A percentile compares a stretch with the other conserved stretches of the same genome.
phyloP scores from a whole-genome alignment of 2,329 filamentous ascomycete genomes.

The Fusarium redolens region DNA sequence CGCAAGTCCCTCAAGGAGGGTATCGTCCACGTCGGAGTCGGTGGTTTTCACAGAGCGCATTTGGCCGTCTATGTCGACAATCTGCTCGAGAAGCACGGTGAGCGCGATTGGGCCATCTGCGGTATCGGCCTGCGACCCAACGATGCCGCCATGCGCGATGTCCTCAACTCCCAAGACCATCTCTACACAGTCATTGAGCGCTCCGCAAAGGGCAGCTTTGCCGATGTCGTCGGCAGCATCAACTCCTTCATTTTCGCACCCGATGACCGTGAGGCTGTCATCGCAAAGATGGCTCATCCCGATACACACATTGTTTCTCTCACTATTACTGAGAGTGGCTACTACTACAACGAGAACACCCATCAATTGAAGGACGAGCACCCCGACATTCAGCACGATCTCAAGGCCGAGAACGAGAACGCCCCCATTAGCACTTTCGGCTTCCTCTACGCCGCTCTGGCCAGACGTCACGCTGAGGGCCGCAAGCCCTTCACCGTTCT shows the following conservation, averaged over 20 bases:
- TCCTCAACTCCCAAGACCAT: constrained; percentile 59
- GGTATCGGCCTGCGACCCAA: constrained; percentile 63
- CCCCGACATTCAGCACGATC: constrained; percentile 61
- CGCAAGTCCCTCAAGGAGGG: constrained; percentile 62
- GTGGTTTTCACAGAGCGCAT: constrained; percentile 66
- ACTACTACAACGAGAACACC: constrained; percentile 69
- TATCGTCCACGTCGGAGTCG: constrained; percentile 65
- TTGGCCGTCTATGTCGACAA: constrained; percentile 63
- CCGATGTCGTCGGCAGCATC: constrained; percentile 63
- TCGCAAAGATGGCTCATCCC: constrained; percentile 65
- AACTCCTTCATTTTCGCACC: constrained; percentile 64
- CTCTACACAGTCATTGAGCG: constrained; percentile 67
- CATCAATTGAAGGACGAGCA: constrained; percentile 62
- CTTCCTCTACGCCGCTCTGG: constrained; percentile 63
- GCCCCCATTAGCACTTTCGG: constrained; percentile 61
- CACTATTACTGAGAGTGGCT: constrained; percentile 67
- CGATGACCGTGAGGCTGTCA: constrained; percentile 62
- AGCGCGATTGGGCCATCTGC: constrained; percentile 62
- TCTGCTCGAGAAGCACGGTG: constrained; percentile 58
- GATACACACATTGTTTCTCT: constrained; percentile 66
- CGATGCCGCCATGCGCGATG: constrained; percentile 63
- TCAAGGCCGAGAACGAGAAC: constrained; percentile 57
- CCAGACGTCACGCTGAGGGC: constrained; percentile 56
- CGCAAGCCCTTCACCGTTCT: constrained; percentile 65
- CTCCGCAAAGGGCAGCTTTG: constrained; percentile 61